Evolutionary conservation across 768 basidiomycete species (phyloP).

Genomic region (Jaapia argillacea): DNA sequence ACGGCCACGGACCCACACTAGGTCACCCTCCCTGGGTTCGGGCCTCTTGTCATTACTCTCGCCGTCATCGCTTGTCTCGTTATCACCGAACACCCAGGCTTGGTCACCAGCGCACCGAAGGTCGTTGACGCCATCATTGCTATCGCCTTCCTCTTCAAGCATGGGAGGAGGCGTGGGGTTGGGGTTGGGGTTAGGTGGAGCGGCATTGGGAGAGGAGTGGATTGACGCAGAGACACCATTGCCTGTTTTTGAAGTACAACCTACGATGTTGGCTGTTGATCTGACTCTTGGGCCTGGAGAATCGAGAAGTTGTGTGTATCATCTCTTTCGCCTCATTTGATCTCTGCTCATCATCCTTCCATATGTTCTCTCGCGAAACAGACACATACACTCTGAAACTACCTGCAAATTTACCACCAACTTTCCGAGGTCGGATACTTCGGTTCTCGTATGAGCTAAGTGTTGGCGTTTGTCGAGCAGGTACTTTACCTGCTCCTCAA

Average conservation of each 20-base stretch:
- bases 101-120: background rate
- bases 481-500: constrained; percentile 17
- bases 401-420: constrained; percentile 80
- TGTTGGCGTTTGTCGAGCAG: constrained; percentile 76
- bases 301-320: constrained; percentile 64
- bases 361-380: constrained; percentile 20
- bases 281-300: constrained; percentile 75
- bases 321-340: constrained; percentile 4
- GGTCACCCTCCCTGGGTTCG: constrained; percentile 14
- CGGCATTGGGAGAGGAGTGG: constrained; percentile 26
- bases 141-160: background rate
- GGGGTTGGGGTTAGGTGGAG: constrained; percentile 16
- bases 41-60: constrained; percentile 32
- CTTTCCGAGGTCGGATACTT: constrained; percentile 77
- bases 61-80: constrained; percentile 7
- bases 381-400: constrained; percentile 73
- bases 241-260: constrained; percentile 80
- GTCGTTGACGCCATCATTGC: background rate
- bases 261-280: constrained; percentile 87
- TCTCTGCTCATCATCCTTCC: background rate
- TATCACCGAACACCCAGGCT: constrained; percentile 2
- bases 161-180: constrained; percentile 18
- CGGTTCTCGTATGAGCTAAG: constrained; percentile 84
- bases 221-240: constrained; percentile 57
- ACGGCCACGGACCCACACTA: background rate